Percentiles rank a stretch among this genome's conserved stretches.
phyloP scores from a whole-genome alignment of 2,329 filamentous ascomycete species.

The Chaetomiaceae sp. region DNA sequence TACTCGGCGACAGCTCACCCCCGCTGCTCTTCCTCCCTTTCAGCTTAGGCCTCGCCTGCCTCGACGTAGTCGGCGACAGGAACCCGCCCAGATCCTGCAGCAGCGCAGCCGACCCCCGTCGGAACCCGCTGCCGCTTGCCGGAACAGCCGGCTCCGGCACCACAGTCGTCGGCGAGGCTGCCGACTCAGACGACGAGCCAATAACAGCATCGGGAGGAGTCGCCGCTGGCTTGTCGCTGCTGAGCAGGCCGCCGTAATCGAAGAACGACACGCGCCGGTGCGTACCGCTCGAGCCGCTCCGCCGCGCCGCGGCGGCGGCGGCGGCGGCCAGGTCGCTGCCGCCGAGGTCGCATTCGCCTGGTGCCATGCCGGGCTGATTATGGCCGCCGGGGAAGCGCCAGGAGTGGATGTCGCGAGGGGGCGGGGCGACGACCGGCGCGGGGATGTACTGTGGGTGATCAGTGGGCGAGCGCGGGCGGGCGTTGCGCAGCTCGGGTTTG shows the following conservation, averaged over 20 bases:
- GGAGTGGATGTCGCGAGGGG: conserved; percentile 32
- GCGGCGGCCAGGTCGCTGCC: too few relatives aligned
- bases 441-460: conserved; percentile 25
- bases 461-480: conserved; percentile 21
- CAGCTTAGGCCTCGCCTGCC: conserved; percentile 6
- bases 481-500: conserved; percentile 44
- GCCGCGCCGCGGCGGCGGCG: conserved; percentile 20
- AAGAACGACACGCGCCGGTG: conserved; percentile 69
- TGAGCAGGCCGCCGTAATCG: conserved; percentile 72
- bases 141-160: conserved; percentile 39
- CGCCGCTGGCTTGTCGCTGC: conserved; percentile 33
- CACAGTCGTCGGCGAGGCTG: conserved; percentile 29
- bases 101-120: conserved; percentile 51
- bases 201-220: too few relatives aligned
- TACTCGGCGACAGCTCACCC: neutral
- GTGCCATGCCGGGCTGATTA: conserved; percentile 27
- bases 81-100: conserved; percentile 54
- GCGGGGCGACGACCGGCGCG: conserved; percentile 30
- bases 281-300: conserved; percentile 37
- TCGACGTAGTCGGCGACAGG: conserved; percentile 36
- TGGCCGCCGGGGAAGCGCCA: conserved; percentile 45
- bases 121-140: conserved; percentile 40
- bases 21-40: conserved; percentile 3
- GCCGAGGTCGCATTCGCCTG: conserved; percentile 32
- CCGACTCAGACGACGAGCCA: too few relatives aligned